Percentiles rank a stretch among this genome's conserved stretches.
Evolutionary conservation across 805 yeast species (phyloP).

Genomic region (Yamadazyma paraphyllophila): DNA sequence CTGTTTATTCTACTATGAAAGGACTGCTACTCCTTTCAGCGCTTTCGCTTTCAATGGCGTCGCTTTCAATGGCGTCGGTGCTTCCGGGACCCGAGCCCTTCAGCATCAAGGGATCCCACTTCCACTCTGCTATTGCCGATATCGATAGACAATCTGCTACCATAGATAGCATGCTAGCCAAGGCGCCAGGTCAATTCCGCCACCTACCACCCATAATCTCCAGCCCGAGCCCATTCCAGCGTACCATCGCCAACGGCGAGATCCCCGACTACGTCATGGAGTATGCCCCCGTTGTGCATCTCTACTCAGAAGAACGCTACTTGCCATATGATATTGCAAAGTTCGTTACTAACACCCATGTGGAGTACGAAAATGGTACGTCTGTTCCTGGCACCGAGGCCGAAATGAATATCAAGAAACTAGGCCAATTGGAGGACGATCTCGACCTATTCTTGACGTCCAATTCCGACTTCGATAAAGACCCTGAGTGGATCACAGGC

Average conservation of each 20-base stretch:
- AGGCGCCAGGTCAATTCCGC: constrained; percentile 21
- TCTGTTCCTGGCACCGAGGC: constrained; percentile 30
- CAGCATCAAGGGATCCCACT: background rate
- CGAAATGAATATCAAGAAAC: constrained; percentile 25
- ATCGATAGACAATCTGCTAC: constrained; percentile 9
- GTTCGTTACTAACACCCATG: constrained; percentile 64
- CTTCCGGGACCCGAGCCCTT: background rate
- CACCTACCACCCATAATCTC: constrained; percentile 38
- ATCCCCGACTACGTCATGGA: constrained; percentile 64
- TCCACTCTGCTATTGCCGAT: background rate
- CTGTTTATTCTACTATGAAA: too few relatives aligned
- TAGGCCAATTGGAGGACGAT: constrained; percentile 23
- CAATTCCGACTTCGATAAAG: constrained; percentile 61
- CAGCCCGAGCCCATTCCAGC: constrained; percentile 29
- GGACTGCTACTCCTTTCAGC: too few relatives aligned
- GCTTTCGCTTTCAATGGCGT: too few relatives aligned
- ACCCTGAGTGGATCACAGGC: constrained; percentile 88
- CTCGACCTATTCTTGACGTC: constrained; percentile 59
- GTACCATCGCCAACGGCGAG: constrained; percentile 48
- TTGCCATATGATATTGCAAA: constrained; percentile 78
- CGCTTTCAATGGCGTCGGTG: too few relatives aligned
- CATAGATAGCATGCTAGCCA: constrained; percentile 21
- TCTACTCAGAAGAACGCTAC: constrained; percentile 86
- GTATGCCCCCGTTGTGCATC: constrained; percentile 73
- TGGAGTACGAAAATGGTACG: constrained; percentile 52